Evolutionary conservation across 345 rosid species (phyloP).

Genomic region (Aurinia saxatilis): DNA sequence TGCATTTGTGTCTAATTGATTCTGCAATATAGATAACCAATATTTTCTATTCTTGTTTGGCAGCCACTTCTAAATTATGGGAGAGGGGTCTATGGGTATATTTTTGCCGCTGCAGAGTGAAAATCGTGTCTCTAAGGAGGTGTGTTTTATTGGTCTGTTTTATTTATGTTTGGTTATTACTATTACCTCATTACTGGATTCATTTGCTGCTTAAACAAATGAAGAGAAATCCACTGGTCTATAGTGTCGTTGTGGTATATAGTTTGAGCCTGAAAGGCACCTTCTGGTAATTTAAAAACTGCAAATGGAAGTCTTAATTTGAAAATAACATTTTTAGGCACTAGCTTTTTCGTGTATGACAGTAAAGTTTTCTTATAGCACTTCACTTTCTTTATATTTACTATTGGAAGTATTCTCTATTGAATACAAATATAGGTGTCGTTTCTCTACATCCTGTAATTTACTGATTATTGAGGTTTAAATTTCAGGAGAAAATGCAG

Average conservation of each 20-base stretch:
- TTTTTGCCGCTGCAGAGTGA: constrained; percentile 46
- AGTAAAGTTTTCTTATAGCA: not conserved
- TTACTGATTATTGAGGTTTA: constrained; percentile 12
- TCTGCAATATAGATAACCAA: not conserved
- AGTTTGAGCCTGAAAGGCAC: not conserved
- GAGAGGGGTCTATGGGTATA: constrained; percentile 74
- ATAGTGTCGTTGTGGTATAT: constrained; percentile 1
- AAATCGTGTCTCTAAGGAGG: constrained; percentile 59
- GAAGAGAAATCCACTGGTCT: not conserved
- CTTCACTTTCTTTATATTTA: not conserved
- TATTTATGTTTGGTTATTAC: not conserved
- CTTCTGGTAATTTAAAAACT: not conserved
- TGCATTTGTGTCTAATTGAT: not conserved
- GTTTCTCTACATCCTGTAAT: not conserved
- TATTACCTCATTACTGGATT: not conserved
- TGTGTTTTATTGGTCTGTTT: constrained; percentile 22
- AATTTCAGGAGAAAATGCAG: constrained; percentile 50
- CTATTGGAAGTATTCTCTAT: not conserved
- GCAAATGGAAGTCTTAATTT: not conserved
- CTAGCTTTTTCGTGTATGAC: not conserved
- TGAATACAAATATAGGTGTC: not conserved
- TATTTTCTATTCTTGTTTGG: constrained; percentile 18
- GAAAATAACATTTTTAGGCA: not conserved
- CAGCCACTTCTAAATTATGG: constrained; percentile 77
- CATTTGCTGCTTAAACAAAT: constrained; percentile 6